These are phyloP conservation scores for Periconia sp. DNA, from an alignment of 2,329 filamentous ascomycete genomes.

Conservation along the genomic window DNA sequence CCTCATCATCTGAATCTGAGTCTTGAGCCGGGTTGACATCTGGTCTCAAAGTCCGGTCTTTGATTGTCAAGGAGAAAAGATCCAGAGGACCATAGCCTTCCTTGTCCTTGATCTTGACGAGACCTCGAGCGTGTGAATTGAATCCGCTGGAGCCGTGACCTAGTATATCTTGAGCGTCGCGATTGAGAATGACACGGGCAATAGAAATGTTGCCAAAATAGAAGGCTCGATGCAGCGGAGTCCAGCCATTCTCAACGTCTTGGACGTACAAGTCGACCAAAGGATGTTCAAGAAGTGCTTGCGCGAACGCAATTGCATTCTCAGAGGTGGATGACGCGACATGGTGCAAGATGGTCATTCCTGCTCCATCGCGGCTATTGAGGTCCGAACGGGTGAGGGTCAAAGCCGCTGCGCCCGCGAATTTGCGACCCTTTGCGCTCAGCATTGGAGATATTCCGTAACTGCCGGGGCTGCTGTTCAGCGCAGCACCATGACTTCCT, in stretches of 20 bases:
- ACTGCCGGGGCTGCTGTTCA: conserved; percentile 55
- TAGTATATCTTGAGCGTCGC: conserved; percentile 72
- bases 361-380: conserved; percentile 82
- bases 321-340: conserved; percentile 76
- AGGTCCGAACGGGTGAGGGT: conserved; percentile 69
- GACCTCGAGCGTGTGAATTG: conserved; percentile 68
- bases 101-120: conserved; percentile 94
- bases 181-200: conserved; percentile 79
- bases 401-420: conserved; percentile 32
- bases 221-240: conserved; percentile 85
- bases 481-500: conserved; percentile 32
- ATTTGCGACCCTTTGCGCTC: conserved; percentile 42
- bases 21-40: conserved; percentile 52
- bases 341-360: conserved; percentile 83
- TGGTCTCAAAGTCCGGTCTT: conserved; percentile 68
- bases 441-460: conserved; percentile 54
- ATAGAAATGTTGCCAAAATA: conserved; percentile 90
- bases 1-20: conserved; percentile 58
- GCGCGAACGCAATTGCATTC: conserved; percentile 75
- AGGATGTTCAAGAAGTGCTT: conserved; percentile 80
- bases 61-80: conserved; percentile 86
- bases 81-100: conserved; percentile 96
- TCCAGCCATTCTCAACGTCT: conserved; percentile 94
- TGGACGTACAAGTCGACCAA: conserved; percentile 84
- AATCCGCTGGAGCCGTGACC: conserved; percentile 66